Evolutionary conservation across 2,329 filamentous ascomycete genomes (phyloP).

Genomic region (Emmonsiellopsis sp.): DNA sequence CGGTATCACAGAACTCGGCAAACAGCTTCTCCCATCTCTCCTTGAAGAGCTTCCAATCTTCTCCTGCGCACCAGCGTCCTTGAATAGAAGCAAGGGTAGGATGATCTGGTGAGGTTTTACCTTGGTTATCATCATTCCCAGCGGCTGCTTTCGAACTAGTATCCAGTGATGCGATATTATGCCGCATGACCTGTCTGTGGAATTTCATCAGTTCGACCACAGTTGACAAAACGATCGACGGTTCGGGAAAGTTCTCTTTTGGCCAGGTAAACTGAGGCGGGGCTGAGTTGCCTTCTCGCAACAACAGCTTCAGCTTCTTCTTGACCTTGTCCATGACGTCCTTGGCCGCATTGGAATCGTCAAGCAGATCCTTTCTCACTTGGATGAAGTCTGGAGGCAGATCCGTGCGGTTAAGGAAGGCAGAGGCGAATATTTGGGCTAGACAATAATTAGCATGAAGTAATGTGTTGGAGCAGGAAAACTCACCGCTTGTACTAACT

Average conservation of each 20-base stretch:
- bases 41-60: constrained; percentile 88
- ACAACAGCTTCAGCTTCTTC: constrained; percentile 91
- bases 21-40: constrained; percentile 99
- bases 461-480: neutral
- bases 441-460: constrained; percentile 8
- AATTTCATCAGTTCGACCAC: constrained; percentile 98
- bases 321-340: constrained; percentile 99
- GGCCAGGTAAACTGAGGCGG: constrained; percentile 98
- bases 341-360: constrained; percentile 96
- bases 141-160: constrained; percentile 18
- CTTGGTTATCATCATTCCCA: constrained; percentile 12
- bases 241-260: constrained; percentile 80
- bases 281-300: constrained; percentile 85
- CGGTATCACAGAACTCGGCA: constrained; percentile 87
- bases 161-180: constrained; percentile 79
- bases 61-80: constrained; percentile 88
- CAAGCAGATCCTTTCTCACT: constrained; percentile 85
- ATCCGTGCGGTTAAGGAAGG: constrained; percentile 81
- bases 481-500: constrained; percentile 69
- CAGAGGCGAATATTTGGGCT: constrained; percentile 88
- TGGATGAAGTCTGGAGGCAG: constrained; percentile 77
- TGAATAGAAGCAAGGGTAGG: constrained; percentile 65
- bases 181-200: constrained; percentile 85
- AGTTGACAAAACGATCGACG: constrained; percentile 80
- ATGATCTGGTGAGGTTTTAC: constrained; percentile 21